phyloP scores from a whole-genome alignment of 192 early-diverging fungal species.

The Gonapodya prolifera region DNA sequence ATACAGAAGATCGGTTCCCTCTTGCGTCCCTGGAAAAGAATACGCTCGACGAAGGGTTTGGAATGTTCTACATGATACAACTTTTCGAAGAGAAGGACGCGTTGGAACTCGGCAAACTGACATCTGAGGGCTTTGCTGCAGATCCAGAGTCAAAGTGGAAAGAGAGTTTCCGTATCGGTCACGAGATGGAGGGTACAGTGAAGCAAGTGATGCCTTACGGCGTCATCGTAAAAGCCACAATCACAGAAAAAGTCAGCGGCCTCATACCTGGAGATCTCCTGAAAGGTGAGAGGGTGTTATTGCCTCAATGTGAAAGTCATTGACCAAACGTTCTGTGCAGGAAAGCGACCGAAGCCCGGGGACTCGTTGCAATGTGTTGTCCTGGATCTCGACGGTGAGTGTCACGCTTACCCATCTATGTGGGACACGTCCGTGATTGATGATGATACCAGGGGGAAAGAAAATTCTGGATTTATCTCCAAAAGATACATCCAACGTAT shows the following conservation, averaged over 20 bases:
- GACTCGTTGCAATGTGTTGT: neutral
- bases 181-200: constrained; percentile 29
- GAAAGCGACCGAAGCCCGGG: neutral
- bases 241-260: constrained; percentile 35
- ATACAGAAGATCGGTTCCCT: neutral
- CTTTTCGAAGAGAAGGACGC: neutral
- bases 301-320: neutral
- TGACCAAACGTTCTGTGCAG: neutral
- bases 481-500: neutral
- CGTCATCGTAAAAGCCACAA: constrained; percentile 30
- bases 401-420: too few relatives aligned
- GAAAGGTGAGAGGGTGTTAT: neutral
- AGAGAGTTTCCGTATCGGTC: constrained; percentile 21
- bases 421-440: neutral
- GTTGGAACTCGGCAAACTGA: neutral
- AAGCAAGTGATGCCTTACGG: constrained; percentile 20
- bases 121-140: neutral
- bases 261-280: neutral
- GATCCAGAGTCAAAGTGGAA: constrained; percentile 3
- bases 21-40: neutral
- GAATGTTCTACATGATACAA: neutral
- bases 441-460: neutral
- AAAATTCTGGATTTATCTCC: neutral
- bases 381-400: neutral
- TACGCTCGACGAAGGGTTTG: neutral